Conservation (phyloP, 192 early-diverging fungal genomes). For the Coemansia sp. region DNA sequence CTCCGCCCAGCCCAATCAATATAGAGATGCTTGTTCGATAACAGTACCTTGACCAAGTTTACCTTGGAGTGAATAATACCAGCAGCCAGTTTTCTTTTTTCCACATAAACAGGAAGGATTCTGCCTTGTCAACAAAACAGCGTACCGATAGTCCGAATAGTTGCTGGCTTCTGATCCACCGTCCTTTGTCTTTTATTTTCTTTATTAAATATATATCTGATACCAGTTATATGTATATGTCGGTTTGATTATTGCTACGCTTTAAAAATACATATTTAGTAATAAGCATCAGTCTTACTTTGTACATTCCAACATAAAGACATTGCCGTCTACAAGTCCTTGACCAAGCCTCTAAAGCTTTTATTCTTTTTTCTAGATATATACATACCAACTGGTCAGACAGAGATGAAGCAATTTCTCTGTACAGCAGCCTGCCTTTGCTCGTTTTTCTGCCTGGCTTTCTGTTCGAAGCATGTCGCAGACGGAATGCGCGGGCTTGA, state of each 20-base stretch:
- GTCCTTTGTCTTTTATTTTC: not conserved
- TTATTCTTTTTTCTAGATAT: too few species aligned
- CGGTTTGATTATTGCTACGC: too few species aligned
- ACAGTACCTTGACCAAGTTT: not conserved
- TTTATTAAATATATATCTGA: not conserved
- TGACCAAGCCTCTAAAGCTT: too few species aligned
- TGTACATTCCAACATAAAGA: too few species aligned
- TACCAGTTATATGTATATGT: too few species aligned
- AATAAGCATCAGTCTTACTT: too few species aligned
- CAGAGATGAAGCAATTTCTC: slow-evolving; percentile 26
- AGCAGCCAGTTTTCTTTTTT: not conserved
- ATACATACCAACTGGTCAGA: not conserved
- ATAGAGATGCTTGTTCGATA: not conserved
- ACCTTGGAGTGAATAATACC: not conserved
- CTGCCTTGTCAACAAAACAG: not conserved
- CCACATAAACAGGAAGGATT: not conserved
- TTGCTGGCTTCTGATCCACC: not conserved
- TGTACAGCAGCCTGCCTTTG: slow-evolving; percentile 21
- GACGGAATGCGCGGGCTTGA: slow-evolving; percentile 45
- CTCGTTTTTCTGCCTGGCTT: slow-evolving; percentile 11
- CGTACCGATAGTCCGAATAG: not conserved
- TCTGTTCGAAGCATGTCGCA: slow-evolving; percentile 21
- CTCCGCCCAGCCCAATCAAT: not conserved
- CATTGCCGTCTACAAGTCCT: too few species aligned
- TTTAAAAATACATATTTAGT: too few species aligned